These are phyloP conservation scores for Chalaropsis ovoidea DNA, from an alignment of 2,329 filamentous ascomycete species.

Conservation along the genomic window DNA sequence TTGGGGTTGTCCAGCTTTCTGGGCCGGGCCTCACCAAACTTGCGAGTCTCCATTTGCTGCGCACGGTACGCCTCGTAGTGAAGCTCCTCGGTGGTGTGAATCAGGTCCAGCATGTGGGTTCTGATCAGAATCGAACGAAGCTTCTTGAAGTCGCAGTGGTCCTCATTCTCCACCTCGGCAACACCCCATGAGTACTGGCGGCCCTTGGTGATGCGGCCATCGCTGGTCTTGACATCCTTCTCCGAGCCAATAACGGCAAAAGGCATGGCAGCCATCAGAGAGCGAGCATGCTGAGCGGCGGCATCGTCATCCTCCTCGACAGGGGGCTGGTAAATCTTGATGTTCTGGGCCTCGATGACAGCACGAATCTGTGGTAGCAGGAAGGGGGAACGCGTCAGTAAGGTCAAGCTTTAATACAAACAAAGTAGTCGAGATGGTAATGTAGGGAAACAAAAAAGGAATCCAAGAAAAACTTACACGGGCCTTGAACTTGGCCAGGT, in stretches of 20 bases:
- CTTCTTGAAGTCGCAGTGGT: slow-evolving; percentile 99
- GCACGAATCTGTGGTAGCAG: slow-evolving; percentile 59
- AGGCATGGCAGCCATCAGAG: slow-evolving; percentile 92
- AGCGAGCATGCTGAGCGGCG: slow-evolving; percentile 86
- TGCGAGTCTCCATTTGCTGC: slow-evolving; percentile 99
- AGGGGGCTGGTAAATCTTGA: slow-evolving; percentile 98
- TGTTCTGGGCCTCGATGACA: slow-evolving; percentile 95
- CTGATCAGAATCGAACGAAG: slow-evolving; percentile 96
- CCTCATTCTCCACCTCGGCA: slow-evolving; percentile 98
- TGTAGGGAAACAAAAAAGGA: background rate
- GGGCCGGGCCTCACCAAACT: slow-evolving; percentile 94
- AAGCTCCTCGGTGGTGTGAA: slow-evolving; percentile 97
- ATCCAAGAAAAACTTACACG: slow-evolving; percentile 51
- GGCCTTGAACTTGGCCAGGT: slow-evolving; percentile 89
- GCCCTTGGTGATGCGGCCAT: slow-evolving; percentile 95
- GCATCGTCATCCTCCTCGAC: slow-evolving; percentile 97
- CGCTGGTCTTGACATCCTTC: slow-evolving; percentile 95
- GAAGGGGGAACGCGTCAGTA: slow-evolving; percentile 28
- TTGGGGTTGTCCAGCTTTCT: slow-evolving; percentile 99
- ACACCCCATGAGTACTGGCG: slow-evolving; percentile 99
- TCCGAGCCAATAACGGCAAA: slow-evolving; percentile 98
- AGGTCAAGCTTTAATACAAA: background rate
- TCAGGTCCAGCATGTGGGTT: slow-evolving; percentile 98
- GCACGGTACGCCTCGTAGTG: slow-evolving; percentile 99
- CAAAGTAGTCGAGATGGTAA: background rate